Evolutionary conservation across 1,284 basidiomycete genomes (phyloP), one percentile per base, ranked within the genome.

Genomic region (Naganishia liquefaciens): DNA sequence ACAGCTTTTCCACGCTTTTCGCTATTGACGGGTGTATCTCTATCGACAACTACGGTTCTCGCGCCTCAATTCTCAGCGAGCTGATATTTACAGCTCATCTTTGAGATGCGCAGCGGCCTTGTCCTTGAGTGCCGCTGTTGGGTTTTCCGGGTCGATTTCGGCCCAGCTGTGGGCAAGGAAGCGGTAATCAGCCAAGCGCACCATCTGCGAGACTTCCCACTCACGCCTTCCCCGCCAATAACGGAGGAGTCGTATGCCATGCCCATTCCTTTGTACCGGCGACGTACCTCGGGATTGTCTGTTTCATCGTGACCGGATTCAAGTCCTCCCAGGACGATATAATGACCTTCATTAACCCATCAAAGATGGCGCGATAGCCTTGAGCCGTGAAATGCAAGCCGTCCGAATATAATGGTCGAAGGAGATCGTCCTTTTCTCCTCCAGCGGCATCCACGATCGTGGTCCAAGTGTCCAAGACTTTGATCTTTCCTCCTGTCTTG

Each of bases 361-460:
- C 80, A 72, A 86, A 91, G 42, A 88, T 79, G 54, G 92, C 87
- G 74, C 81, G 75, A 72, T 93, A 93, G 30, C 90, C 92, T 1
- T 79, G 82, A 13, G 77, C 79, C 55, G 84, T 90, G 69, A 91
- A 76, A 76, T 95, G 92, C 65, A 94, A 77, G 0, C 92, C 91
- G 72, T 93, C 91, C 43, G 71, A 73, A 65, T 76, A 75, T 65
- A 72, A 77, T 2, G 73, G 74, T 13, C 63, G 65, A 10, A 84
- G 87, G 57, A 75, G 74, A 13, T 75, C 80, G 5, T 77, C 80
- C 23, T 75, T 73, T 73, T 80, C 72, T 1, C 83, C 78, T 0
- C 86, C 88, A 15, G 87, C 85, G 1, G 82, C 85, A 25, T 86
- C 80, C 81, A 86, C 89, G 10, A 93, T 70, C 13, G 75, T 79